These are phyloP conservation scores for Drechslerella coelobrocha DNA, from an alignment of 2,329 filamentous ascomycete genomes.

Conservation along the genomic window DNA sequence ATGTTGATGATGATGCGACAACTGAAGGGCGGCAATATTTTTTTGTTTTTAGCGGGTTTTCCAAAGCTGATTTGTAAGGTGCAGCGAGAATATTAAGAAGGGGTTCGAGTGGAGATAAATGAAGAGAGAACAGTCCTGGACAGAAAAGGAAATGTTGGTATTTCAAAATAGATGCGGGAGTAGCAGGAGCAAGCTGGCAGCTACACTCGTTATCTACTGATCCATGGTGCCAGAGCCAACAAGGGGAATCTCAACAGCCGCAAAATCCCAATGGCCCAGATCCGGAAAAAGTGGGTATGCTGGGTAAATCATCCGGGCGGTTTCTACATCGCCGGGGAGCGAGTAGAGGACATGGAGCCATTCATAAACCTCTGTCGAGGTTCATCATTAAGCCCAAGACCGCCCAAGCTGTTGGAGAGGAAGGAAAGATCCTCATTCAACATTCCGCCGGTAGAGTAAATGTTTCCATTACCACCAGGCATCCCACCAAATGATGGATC, in stretches of 20 bases:
- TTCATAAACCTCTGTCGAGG: constrained; percentile 47
- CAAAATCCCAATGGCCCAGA: not conserved
- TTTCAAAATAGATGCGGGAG: too few relatives aligned
- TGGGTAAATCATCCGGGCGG: constrained; percentile 3
- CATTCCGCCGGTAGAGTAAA: constrained; percentile 16
- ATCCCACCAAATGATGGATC: constrained; percentile 45
- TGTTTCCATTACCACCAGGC: constrained; percentile 39
- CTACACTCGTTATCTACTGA: not conserved
- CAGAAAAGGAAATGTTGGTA: constrained; percentile 7
- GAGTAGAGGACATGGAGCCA: constrained; percentile 40
- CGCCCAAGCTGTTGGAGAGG: constrained; percentile 41
- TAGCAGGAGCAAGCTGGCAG: not conserved
- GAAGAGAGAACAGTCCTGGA: constrained; percentile 13
- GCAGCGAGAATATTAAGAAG: constrained; percentile 24
- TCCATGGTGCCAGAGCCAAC: not conserved
- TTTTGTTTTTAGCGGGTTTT: constrained; percentile 25
- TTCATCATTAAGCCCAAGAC: constrained; percentile 42
- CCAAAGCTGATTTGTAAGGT: constrained; percentile 9
- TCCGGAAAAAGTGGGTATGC: not conserved
- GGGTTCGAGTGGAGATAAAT: constrained; percentile 35
- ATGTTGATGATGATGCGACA: constrained; percentile 3
- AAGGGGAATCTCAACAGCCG: not conserved
- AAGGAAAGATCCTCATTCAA: constrained; percentile 42
- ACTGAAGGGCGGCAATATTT: constrained; percentile 13
- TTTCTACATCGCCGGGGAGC: constrained; percentile 47